Base-by-base conservation (phyloP, 2,329 filamentous ascomycete genomes). In the Penicillium sp. region DNA sequence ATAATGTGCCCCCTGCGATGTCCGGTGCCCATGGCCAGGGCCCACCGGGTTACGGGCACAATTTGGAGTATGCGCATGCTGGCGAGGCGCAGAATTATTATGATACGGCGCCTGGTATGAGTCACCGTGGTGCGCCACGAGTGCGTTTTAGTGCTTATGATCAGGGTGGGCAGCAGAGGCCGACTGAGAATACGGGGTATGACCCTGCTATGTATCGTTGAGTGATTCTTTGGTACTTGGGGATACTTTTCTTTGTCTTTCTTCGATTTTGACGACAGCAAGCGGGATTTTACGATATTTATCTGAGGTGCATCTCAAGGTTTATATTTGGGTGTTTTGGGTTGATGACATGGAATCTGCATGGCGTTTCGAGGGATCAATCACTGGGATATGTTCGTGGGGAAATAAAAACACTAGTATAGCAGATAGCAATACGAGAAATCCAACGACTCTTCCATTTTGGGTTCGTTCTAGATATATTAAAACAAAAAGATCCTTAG, bases 141-240 rank as follows among this genome's bases (percentile, higher is more conserved):
- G 58, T 57, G 42, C 52, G 56, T 10, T 64, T 61, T 48, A 59
- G 55, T 39, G 45, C 52, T 37, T 56, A 54, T 51, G 58, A 58
- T 39, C 56, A 54, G 50, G 51, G 24, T 21, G 48, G 44, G 8
- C 60, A 70, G 55, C 51, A 48, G 12, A 54, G 57, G 34, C 61
- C 61, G 3, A 45, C 52, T 19, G 61, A 65, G 52, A 62, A 69
- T 52, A 69, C 67, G 22, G 57, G 3, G 17, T 70, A 70, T 63
- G 68, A 69, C 32, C 59, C 66, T 33, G 60, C 56, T 12, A 57
- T 55, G 32, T 65, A 67, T 57, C 58, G 65, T 31, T 68, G 52
- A 66, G 48, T 13, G 44, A 5, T 6, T 1, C 3, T 26, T 39
- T 28, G 17, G 17, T 31, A 22, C 4, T 31, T 21, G n/a, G 8